Base-by-base conservation (phyloP, 805 yeast genomes). In the Teunomyces aglyptinius region DNA sequence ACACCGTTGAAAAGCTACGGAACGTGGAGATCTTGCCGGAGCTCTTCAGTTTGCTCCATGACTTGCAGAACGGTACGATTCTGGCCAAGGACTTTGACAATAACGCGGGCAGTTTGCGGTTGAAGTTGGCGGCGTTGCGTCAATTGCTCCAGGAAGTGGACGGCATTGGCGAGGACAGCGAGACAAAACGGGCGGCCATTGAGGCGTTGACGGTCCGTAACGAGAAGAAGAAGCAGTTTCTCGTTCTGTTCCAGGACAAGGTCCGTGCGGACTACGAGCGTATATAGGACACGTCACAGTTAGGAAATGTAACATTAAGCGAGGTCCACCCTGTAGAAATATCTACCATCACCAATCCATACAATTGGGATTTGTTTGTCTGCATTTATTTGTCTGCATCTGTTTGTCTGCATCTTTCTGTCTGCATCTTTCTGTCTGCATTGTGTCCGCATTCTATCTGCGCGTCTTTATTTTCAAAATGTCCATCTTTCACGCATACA, bases 101-200 rank as follows among this genome's bases (percentile, higher is more conserved):
- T 54, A 62, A 68, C 45, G 67, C 77, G 24, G 82, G 81, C 16
- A 59, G 75, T 11, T 67, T 77, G 28, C 61, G 77, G 31, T 65
- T 76, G 18, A 57, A 78, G 49, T 48, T 77, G 22, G 59, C 58
- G 43, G 67, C 57, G 41, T 58, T 74, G 28, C 61, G 70, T 39
- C 64, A 55, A 43, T 52, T 63, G 6, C 53, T 76, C n/a, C 66
- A 66, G 46, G 65, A 63, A 28, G 65, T 76, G 8, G 78, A 75
- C 39, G 81, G 78, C 1, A 61, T 76, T 38, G 62, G 71, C 29
- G 77, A 74, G 49, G 64, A 75, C 1, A 66, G 71, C 12, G 74
- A 68, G 35, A 67, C 63, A 13, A 52, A 74, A 34, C 53, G 66
- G 33, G 48, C 47, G 20, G 58, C 61, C 29, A 67, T 76, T 40